A percentile compares a stretch with the other conserved stretches of the same genome.
phyloP scores from a whole-genome alignment of 2,329 filamentous ascomycete species.

The Boeremia exigua region DNA sequence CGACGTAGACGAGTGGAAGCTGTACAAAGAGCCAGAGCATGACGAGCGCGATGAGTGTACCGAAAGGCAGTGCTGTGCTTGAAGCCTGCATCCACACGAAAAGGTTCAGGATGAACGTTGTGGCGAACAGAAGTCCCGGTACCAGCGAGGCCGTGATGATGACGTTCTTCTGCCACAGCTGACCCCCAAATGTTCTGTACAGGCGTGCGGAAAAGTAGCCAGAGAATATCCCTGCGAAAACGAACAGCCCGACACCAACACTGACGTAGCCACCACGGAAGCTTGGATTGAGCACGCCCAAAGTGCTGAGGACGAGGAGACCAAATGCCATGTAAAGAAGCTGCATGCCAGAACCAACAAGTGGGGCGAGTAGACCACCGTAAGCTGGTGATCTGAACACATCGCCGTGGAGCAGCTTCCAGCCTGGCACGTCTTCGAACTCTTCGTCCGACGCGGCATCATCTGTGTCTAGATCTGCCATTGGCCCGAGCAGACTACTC shows the following conservation, averaged over 20 bases:
- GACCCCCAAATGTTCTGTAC: constrained; percentile 82
- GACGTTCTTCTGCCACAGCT: constrained; percentile 76
- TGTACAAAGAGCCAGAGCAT: constrained; percentile 85
- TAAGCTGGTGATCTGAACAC: constrained; percentile 78
- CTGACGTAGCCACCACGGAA: constrained; percentile 91
- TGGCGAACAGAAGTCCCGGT: constrained; percentile 76
- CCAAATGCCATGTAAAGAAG: constrained; percentile 81
- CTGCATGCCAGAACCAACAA: constrained; percentile 86
- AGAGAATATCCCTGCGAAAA: constrained; percentile 82
- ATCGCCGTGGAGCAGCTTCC: constrained; percentile 89
- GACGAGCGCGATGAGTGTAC: constrained; percentile 74
- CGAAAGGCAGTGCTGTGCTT: constrained; percentile 84
- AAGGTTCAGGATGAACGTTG: constrained; percentile 81
- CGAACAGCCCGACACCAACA: constrained; percentile 80
- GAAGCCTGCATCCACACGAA: constrained; percentile 92
- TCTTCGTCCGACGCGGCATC: constrained; percentile 72
- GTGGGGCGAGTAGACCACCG: constrained; percentile 76
- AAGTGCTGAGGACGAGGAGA: constrained; percentile 72
- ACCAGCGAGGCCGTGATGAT: constrained; percentile 76
- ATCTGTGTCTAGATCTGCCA: constrained; percentile 61
- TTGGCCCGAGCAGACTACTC: constrained; percentile 68
- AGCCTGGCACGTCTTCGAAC: constrained; percentile 80
- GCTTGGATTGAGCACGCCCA: constrained; percentile 82
- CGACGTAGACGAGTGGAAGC: constrained; percentile 81
- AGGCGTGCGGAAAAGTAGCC: constrained; percentile 86